Base-by-base conservation (phyloP, 1,139 yeast species). In the Saccharomyces hybrid region DNA sequence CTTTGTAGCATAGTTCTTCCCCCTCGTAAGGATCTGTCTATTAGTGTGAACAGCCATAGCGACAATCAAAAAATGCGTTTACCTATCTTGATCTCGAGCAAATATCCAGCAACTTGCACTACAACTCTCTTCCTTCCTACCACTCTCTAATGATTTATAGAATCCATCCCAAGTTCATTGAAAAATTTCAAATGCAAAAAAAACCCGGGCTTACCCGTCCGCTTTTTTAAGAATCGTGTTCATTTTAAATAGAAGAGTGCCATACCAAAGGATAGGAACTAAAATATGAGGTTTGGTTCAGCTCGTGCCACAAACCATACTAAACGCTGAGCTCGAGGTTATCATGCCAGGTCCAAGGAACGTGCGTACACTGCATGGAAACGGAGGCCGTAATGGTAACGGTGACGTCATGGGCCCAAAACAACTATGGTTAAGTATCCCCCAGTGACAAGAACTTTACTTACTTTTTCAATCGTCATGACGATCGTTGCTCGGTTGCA, bases 11-110 rank as follows among this genome's bases (percentile, higher is more conserved):
- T 90, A 90, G 63, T 79, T 81, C 71, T 86, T 83, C 62, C 96
- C 97, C 19, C 95, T 95, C 2, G 96, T 86, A 68, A 91, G 84
- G 57, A 90, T 81, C 64, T 90, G 93, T 71, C 96, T 81, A 70
- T 90, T 90, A 3, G 75, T 65, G 55, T 71, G 68, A 6, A 52
- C 58, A 11, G 60, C 61, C 61, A 58, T 62, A 38, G 29, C 51
- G 49, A n/a, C 26, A 14, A 38, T 12, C 14, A 14, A 3, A 27
- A 16, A 24, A 28, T 7, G 26, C 42, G 27, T 24, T 26, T 34
- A 7, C 12, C 12, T 16, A 12, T 38, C 44, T 16, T 38, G 44
- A 38, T 38, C 16, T 38, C 24, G 44, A 38, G 44, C 44, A 38
- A 16, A 9, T 5, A 38, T n/a, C 24, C 4, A 16, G 6, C 24